Base-by-base conservation (phyloP, 2,329 filamentous ascomycete genomes). In the Plectosphaerella cucumerina region DNA sequence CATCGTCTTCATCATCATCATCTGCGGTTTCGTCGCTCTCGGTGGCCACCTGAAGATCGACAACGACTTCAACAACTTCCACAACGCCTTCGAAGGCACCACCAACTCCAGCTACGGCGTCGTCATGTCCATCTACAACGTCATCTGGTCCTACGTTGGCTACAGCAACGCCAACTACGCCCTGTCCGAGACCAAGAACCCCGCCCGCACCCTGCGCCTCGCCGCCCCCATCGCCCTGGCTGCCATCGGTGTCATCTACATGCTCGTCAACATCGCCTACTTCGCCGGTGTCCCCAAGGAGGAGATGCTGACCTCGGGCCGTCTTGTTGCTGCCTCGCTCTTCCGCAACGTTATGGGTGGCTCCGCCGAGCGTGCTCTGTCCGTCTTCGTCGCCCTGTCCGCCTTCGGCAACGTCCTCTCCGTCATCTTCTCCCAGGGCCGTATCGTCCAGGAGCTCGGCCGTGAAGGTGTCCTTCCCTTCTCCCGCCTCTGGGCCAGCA, bases 101-200 rank as follows among this genome's bases (percentile, higher is more conserved):
- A 85, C 81, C 1, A 80, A 81, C 8, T 84, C 78, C 57, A 77
- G 82, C 1, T 88, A 88, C 56, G 82, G 82, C 45, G 75, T 86
- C 33, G 83, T 86, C n/a, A 87, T 81, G 1, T 84, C 85, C 0
- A 69, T 89, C 0, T 87, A 86, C 72, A 88, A 87, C 58, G 84
- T 88, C 55, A 84, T 88, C 59, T 88, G 84, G 78, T 83, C 78
- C 53, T 89, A 83, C 59, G 78, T 85, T 56, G 85, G 85, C 21
- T 86, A 85, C 72, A 80, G 75, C 69, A 87, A 86, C 63, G 84
- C 82, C 62, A 86, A 86, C 68, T 85, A 87, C 60, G 81, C 76
- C 44, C 70, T 84, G 31, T 80, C 76, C 60, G 85, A 89, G 70
- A 85, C 82, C 44, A 82, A 77, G 62, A 80, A 86, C 65, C 85